These are phyloP conservation scores for Trypanosoma cruzi DNA, from an alignment of 208 protist genomes.

Conservation along the genomic window DNA sequence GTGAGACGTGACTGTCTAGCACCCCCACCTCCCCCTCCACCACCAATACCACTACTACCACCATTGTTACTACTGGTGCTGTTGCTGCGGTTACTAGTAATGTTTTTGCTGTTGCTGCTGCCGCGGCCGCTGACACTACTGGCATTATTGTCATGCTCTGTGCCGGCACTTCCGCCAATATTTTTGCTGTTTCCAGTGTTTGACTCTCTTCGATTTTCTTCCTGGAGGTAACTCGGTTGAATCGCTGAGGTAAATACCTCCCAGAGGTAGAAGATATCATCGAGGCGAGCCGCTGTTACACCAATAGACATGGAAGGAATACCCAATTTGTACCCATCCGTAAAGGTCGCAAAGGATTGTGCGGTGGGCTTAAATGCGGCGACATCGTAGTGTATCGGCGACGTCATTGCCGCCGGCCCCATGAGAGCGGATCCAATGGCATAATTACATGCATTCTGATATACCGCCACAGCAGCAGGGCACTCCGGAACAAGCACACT, in stretches of 20 bases:
- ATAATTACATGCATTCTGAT: conserved; percentile 71
- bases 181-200: neutral
- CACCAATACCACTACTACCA: neutral
- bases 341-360: conserved; percentile 86
- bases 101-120: conserved; percentile 1
- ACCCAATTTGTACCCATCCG: conserved; percentile 56
- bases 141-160: neutral
- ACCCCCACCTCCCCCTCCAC: neutral
- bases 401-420: conserved; percentile 65
- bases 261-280: conserved; percentile 88
- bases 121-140: neutral
- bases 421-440: conserved; percentile 72
- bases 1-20: neutral
- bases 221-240: conserved; percentile 47
- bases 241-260: conserved; percentile 84
- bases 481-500: conserved; percentile 53
- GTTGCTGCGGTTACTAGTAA: neutral
- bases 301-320: conserved; percentile 83
- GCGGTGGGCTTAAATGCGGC: conserved; percentile 89
- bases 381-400: conserved; percentile 62
- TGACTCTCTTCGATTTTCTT: conserved; percentile 14
- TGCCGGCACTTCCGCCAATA: neutral
- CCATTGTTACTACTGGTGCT: conserved; percentile 1
- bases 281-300: conserved; percentile 65
- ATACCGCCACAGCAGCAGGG: conserved; percentile 52